Percentiles rank a stretch among this genome's conserved stretches.
These are phyloP conservation scores for Aspergillus spinulosporus DNA, from an alignment of 2,329 filamentous ascomycete species.

Conservation along the genomic window DNA sequence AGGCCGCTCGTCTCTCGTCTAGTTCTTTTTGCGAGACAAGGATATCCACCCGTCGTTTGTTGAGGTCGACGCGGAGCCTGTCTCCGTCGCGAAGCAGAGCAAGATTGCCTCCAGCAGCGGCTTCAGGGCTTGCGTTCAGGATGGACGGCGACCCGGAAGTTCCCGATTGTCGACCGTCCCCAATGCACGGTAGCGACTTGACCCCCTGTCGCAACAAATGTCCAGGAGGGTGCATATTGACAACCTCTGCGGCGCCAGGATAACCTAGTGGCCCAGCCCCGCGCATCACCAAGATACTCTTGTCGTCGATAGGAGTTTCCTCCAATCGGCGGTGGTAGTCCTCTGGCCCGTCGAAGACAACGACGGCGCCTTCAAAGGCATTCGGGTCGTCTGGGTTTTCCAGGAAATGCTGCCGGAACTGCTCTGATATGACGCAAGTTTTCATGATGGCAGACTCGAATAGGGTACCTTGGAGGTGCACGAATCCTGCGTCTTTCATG, in stretches of 20 bases:
- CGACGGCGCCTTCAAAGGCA: slow-evolving; percentile 50
- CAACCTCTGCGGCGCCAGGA: slow-evolving; percentile 54
- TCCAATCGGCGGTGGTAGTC: slow-evolving; percentile 51
- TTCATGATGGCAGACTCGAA: slow-evolving; percentile 58
- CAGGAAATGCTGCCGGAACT: slow-evolving; percentile 49
- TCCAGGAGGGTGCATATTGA: slow-evolving; percentile 54
- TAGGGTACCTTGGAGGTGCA: slow-evolving; percentile 50
- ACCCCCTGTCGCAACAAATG: slow-evolving; percentile 50
- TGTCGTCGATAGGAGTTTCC: slow-evolving; percentile 41
- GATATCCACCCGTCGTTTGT: slow-evolving; percentile 51
- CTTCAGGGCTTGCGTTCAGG: slow-evolving; percentile 58
- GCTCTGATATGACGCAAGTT: slow-evolving; percentile 51
- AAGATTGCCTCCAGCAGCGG: slow-evolving; percentile 56
- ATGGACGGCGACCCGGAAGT: slow-evolving; percentile 58
- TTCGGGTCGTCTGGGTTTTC: slow-evolving; percentile 49
- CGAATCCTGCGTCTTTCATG: slow-evolving; percentile 53
- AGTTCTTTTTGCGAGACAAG: slow-evolving; percentile 48
- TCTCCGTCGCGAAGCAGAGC: slow-evolving; percentile 54
- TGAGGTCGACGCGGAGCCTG: slow-evolving; percentile 52
- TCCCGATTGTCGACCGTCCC: slow-evolving; percentile 57
- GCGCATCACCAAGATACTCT: slow-evolving; percentile 52
- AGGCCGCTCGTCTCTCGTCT: slow-evolving; percentile 37
- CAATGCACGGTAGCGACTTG: slow-evolving; percentile 52
- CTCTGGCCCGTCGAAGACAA: slow-evolving; percentile 55
- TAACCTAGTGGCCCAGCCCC: slow-evolving; percentile 53